Percentiles rank a stretch among this genome's conserved stretches.
Evolutionary conservation across 1,284 basidiomycete species (phyloP).

Genomic region (Coniferiporia weirii): DNA sequence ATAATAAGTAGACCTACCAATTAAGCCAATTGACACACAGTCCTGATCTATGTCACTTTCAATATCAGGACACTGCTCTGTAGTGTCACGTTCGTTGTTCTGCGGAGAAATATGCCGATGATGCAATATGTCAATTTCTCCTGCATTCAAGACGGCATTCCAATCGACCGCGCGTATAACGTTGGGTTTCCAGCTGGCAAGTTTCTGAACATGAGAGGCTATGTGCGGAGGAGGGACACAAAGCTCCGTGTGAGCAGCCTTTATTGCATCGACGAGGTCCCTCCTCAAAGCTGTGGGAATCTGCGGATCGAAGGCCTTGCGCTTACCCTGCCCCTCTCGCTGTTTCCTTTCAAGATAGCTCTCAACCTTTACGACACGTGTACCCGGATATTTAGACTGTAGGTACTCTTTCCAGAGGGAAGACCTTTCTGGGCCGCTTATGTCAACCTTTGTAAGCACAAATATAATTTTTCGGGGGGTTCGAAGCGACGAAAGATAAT

Average conservation of each 20-base stretch:
- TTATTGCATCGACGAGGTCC: conserved; percentile 63
- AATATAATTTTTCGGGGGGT: conserved; percentile 60
- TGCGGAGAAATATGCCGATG: conserved; percentile 24
- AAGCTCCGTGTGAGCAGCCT: conserved; percentile 62
- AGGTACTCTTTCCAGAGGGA: conserved; percentile 69
- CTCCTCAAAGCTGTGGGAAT: conserved; percentile 57
- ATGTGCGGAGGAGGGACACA: conserved; percentile 64
- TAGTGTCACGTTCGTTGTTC: conserved; percentile 26
- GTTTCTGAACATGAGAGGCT: conserved; percentile 43
- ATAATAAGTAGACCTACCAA: conserved; percentile 45
- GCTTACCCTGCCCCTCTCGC: conserved; percentile 43
- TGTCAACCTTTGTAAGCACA: conserved; percentile 82
- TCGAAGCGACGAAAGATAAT: conserved; percentile 37
- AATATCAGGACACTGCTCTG: conserved; percentile 30
- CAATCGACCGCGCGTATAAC: conserved; percentile 69
- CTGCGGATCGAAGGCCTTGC: conserved; percentile 51
- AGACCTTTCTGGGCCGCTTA: conserved; percentile 53
- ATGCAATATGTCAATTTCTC: conserved; percentile 34
- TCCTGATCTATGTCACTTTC: conserved; percentile 27
- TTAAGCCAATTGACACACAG: conserved; percentile 76
- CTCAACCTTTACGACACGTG: conserved; percentile 68
- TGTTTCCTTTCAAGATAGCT: conserved; percentile 56
- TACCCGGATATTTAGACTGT: conserved; percentile 44
- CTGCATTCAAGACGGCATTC: conserved; percentile 50
- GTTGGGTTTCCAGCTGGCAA: conserved; percentile 61